Base-by-base conservation (phyloP, 1,139 yeast genomes). In the Debaryomycetaceae sp. region DNA sequence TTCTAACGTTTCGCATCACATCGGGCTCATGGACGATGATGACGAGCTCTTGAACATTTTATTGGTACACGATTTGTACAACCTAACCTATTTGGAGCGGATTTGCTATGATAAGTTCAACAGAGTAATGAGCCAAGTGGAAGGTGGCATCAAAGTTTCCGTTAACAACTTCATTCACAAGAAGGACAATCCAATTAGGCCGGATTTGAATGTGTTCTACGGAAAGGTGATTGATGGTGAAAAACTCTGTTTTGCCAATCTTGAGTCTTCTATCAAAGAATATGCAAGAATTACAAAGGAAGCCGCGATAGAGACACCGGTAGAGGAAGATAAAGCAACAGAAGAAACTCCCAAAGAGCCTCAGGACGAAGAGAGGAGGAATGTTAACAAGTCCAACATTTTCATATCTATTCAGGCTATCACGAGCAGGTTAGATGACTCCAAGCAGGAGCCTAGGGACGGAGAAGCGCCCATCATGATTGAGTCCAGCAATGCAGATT, bases 191-290 rank as follows among this genome's bases (percentile, higher is more conserved):
- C 39, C 23, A 42, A 70, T 80, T 34, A 27, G 31, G 31, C 31
- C 31, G 31, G 78, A 80, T 46, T 75, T 91, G 59, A 85, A 85
- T 51, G 65, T 88, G 56, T 88, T 90, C 59, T 71, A 77, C 40
- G 97, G 98, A 6, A 85, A 87, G 50, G 59, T 81, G 4, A 78
- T 81, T 40, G 96, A 88, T 59, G 98, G 95, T n/a, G 95, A 87
- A 56, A 91, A 91, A 62, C 76, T 91, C 49, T 87, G 96, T 39
- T 75, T 80, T 56, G 98, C 97, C 6, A 90, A 89, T 60, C 75
- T 91, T 54, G 97, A 90, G 40, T 82, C 82, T 47, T 80, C 86
- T 23, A 76, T 84, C 50, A 80, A 78, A 57, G 69, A 72, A 47
- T 76, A 69, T 55, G 55, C 59, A 43, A 62, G 59, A 49, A 54